Evolutionary conservation across 192 early-diverging fungal species (phyloP), one percentile per base, ranked within the genome.

Genomic region (Geosiphon pyriformis): DNA sequence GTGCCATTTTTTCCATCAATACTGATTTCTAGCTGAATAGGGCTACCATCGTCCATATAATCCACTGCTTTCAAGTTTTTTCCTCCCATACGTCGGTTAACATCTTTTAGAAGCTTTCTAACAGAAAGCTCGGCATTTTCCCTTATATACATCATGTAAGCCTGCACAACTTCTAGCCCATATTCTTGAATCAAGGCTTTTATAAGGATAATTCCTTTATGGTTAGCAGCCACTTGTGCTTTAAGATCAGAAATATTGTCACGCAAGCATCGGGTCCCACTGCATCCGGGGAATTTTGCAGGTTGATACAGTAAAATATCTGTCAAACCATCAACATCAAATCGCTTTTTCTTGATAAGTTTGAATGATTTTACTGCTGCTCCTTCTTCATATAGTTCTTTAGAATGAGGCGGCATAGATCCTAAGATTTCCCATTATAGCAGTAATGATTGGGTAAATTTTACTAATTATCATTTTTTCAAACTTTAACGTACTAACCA

Each of bases 161-260:
- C 92, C 67, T 96, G 94, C 1, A 99, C 94, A 0, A 90, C 87
- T 23, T 86, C 78, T 46, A 94, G 72, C 0, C 92, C 84, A 62
- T 93, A 95, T 75, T 97, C 93, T 4, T 70, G 65, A 67, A 96
- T 94, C 63, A 99, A 74, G 2, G 78, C 75, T 68, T 84, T 83
- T 20, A 96, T 84, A 23, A 99, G 83, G 1, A 71, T 69, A 51
- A 99, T 96, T 7, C 96, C 96, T 50, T 90, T 84, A 59, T 95
- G 88, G 75, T 99, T 99, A 32, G 96, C 96, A 11, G 96, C 96
- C 52, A 96, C 88, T 65, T 99, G 96, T 7, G 96, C 96, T 78
- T 94, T 93, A 68, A 98, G 75, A 69, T 97, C 94, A 0, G 92
- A 93, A 48, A 98, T 80, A 57, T 94, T 94, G 65, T 98, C 96